A percentile compares a stretch with the other conserved stretches of the same genome.
These are phyloP conservation scores for Solanum sitiens DNA, from an alignment of 257 asterid species.

Conservation along the genomic window DNA sequence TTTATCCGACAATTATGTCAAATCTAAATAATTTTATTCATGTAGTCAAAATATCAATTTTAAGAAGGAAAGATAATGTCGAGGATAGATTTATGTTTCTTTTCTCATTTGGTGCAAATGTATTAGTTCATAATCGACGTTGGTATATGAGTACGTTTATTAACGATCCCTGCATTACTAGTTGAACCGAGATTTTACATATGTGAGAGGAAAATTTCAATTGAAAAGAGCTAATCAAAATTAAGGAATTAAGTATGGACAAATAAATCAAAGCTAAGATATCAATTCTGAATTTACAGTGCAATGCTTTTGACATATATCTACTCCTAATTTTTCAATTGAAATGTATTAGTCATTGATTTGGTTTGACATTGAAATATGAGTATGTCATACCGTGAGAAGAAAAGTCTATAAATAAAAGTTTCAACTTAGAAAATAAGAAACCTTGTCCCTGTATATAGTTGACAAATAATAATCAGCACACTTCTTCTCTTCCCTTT, in stretches of 20 bases:
- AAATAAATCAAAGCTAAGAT: not conserved
- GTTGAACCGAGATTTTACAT: not conserved
- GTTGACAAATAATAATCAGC: not conserved
- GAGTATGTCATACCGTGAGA: not conserved
- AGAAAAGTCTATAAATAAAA: not conserved
- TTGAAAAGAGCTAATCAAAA: not conserved
- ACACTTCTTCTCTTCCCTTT: not conserved
- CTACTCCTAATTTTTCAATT: not conserved
- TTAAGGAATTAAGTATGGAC: not conserved
- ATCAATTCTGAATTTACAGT: not conserved
- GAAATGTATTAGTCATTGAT: not conserved
- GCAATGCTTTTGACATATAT: not conserved
- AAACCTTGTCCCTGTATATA: not conserved
- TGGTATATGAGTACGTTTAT: rapidly evolving
- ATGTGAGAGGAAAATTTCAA: not conserved
- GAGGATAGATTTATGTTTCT: not conserved
- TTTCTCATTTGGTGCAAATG: not conserved
- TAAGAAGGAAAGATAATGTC: not conserved
- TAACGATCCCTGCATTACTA: not conserved
- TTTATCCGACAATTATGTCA: not conserved
- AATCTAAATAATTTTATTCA: no score
- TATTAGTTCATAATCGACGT: not conserved
- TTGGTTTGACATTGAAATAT: not conserved
- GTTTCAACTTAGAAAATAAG: not conserved
- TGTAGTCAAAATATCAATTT: not conserved